Conservation (phyloP, 352 stramenopile genomes). For the Pythium phragmiticola region DNA sequence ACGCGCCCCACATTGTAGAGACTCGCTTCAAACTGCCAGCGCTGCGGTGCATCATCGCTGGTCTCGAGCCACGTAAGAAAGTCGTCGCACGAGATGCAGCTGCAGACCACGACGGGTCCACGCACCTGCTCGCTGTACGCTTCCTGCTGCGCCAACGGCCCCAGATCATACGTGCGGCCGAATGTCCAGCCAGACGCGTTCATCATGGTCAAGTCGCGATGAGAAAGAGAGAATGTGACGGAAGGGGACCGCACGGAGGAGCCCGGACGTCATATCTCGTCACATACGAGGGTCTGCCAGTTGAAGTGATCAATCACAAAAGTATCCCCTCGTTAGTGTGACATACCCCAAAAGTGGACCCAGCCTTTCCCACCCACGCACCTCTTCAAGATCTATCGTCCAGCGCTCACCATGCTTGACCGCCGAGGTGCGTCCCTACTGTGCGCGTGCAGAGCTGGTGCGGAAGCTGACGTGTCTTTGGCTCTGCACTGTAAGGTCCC, state of each 20-base stretch:
- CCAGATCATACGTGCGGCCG: constrained; percentile 1
- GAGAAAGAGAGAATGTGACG: not conserved
- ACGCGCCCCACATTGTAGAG: constrained; percentile 1
- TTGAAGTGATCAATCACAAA: not conserved
- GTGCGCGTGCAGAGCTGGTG: not conserved
- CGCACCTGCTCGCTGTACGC: constrained; percentile 7
- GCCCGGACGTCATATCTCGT: not conserved
- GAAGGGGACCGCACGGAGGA: not conserved
- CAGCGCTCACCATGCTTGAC: not conserved
- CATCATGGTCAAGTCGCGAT: constrained; percentile 1
- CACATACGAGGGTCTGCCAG: not conserved
- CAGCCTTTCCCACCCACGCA: not conserved
- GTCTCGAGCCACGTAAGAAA: constrained; percentile 11
- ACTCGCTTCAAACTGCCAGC: constrained; percentile 11
- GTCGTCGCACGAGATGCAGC: constrained; percentile 13
- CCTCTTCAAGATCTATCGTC: constrained; percentile 1
- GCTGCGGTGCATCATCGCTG: constrained; percentile 1
- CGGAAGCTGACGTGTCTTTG: not conserved
- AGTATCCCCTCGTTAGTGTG: not conserved
- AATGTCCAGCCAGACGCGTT: not conserved
- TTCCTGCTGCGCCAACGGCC: not conserved
- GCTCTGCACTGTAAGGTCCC: not conserved
- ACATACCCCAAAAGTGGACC: not conserved
- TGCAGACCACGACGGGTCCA: constrained; percentile 6
- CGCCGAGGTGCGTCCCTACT: constrained; percentile 1